These are phyloP conservation scores for Solanum aculeatissimum DNA, from an alignment of 305 asterid genomes.

Conservation along the genomic window DNA sequence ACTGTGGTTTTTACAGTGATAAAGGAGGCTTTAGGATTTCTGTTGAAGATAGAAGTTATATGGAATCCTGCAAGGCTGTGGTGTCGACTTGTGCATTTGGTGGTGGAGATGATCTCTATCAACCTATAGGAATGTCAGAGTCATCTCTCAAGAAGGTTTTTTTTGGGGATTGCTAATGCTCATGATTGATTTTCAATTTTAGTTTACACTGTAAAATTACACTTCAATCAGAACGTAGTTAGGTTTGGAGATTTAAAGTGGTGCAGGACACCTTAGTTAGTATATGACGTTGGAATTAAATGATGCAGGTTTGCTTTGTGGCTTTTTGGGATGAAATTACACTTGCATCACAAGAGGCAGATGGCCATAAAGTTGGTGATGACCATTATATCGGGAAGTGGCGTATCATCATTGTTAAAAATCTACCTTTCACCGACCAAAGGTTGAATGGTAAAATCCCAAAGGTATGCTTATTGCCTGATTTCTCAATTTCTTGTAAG, in stretches of 20 bases:
- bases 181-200: not conserved
- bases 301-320: constrained; percentile 78
- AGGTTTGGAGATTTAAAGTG: not conserved
- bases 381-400: constrained; percentile 70
- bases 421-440: constrained; percentile 89
- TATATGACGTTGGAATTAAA: not conserved
- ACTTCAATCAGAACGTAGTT: not conserved
- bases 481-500: not conserved
- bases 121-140: constrained; percentile 92
- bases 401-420: constrained; percentile 68
- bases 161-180: not conserved
- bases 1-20: constrained; percentile 89
- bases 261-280: not conserved
- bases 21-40: constrained; percentile 81
- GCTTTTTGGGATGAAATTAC: constrained; percentile 98
- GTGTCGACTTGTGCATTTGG: constrained; percentile 99
- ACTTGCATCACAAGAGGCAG: constrained; percentile 63
- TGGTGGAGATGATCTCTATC: constrained; percentile 98
- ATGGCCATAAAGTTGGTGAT: constrained; percentile 56
- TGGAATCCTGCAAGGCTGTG: constrained; percentile 71
- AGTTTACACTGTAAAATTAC: not conserved
- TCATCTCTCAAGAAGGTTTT: constrained; percentile 70
- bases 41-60: constrained; percentile 57
- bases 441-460: constrained; percentile 97
- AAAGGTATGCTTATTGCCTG: constrained; percentile 38